Conservation (phyloP, 1,284 basidiomycete species). For the Omphalotus olearius region DNA sequence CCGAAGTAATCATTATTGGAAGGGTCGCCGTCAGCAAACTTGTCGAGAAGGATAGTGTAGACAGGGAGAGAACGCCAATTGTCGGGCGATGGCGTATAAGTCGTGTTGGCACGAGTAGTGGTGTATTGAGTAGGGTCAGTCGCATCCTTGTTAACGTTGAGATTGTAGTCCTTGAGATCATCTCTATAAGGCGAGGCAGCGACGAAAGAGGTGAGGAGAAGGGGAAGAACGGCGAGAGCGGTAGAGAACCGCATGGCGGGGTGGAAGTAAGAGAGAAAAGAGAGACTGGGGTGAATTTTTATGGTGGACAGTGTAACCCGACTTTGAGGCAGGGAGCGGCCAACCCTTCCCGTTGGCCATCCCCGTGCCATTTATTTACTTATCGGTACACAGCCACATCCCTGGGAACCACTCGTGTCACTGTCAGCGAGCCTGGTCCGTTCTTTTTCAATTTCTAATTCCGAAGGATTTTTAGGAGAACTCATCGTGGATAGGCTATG, state of each 20-base stretch:
- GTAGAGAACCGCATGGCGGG: conserved; percentile 20
- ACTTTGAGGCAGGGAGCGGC: background rate
- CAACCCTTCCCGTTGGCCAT: no score
- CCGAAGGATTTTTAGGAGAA: no score
- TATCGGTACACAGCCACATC: no score
- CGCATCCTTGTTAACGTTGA: conserved; percentile 80
- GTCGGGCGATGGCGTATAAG: conserved; percentile 73
- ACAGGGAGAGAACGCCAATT: conserved; percentile 86
- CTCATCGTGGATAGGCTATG: no score
- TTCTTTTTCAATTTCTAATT: no score
- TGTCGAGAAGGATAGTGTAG: conserved; percentile 87
- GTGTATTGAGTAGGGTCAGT: conserved; percentile 67
- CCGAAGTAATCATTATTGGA: conserved; percentile 86
- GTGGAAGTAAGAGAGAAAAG: conserved; percentile 3
- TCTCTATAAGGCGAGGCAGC: conserved; percentile 67
- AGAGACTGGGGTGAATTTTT: background rate
- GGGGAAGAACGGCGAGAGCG: conserved; percentile 15
- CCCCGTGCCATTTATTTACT: no score
- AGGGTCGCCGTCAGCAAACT: conserved; percentile 90
- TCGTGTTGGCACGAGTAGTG: conserved; percentile 54
- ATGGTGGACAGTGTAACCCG: background rate
- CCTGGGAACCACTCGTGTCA: no score
- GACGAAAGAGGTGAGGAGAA: conserved; percentile 18
- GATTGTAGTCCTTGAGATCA: conserved; percentile 77
- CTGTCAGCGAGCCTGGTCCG: no score